Evolutionary conservation across 2,329 filamentous ascomycete genomes (phyloP), one percentile per base, ranked within the genome.

Genomic region (Penicillium capsulatum): DNA sequence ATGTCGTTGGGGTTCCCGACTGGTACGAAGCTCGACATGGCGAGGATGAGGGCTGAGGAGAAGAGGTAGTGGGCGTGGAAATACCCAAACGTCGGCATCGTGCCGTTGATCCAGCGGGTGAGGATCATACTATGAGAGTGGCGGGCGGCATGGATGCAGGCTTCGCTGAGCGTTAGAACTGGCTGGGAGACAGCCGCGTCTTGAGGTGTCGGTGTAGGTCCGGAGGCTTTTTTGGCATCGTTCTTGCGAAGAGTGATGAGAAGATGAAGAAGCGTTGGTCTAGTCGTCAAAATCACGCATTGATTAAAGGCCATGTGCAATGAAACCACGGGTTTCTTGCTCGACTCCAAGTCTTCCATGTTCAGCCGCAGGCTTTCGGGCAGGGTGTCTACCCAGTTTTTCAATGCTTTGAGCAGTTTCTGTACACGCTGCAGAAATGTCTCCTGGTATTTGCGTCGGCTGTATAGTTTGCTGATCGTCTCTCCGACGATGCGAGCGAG

Each of bases 21-120:
- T 1, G 59, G 57, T 2, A 63, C 54, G 33, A 64, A 60, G 37
- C 51, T 60, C 16, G 63, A 64, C 51, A 66, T 63, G 31, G 60
- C 62, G 5, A 67, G 50, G n/a, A 64, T 60, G 0, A 64, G 44
- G 1, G 63, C 60, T 0, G 63, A 60, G 13, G 63, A 65, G 39
- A 67, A 67, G 16, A 67, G 59, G 28, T 65, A 66, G 44, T 65
- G 63, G 0, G 63, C 60, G 42, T 67, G 61, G 43, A 65, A 67
- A 50, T 64, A 67, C 17, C 63, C 64, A 42, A 64, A 67, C 7
- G 61, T 58, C 0, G 64, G 61, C 16, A 66, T 54, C 7, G 62
- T 59, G 14, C 62, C 63, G 42, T 64, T 63, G 32, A 66, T 63
- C 61, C 61, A 67, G 22, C 61, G 54, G 3, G 59, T 61, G 3